These are phyloP conservation scores for Blastobotrys attinorum DNA, from an alignment of 805 yeast genomes.

Conservation along the genomic window DNA sequence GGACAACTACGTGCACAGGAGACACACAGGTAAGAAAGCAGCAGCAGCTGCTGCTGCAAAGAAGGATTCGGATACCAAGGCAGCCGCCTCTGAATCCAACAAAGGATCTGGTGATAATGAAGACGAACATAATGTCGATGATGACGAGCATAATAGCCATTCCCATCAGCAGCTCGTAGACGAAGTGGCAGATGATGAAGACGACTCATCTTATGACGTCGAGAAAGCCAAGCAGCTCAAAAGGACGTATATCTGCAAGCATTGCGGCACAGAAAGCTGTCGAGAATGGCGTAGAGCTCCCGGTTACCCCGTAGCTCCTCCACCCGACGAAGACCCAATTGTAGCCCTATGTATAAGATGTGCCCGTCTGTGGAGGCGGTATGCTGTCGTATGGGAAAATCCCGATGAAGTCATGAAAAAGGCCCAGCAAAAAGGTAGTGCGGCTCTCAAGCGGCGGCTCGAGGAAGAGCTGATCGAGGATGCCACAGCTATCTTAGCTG, in stretches of 20 bases:
- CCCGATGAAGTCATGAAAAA: constrained; percentile 59
- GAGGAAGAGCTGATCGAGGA: constrained; percentile 62
- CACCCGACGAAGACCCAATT: constrained; percentile 31
- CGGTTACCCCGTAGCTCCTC: constrained; percentile 42
- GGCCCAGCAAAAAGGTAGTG: constrained; percentile 40
- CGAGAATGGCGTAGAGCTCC: constrained; percentile 65
- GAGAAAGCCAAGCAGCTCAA: constrained; percentile 37
- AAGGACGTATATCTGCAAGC: constrained; percentile 54
- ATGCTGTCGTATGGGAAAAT: constrained; percentile 79
- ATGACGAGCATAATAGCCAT: constrained; percentile 2
- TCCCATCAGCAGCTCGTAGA: constrained; percentile 32
- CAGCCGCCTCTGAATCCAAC: too few species aligned
- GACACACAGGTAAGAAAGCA: constrained; percentile 10
- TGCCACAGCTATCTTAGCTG: constrained; percentile 24
- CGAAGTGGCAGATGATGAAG: constrained; percentile 53
- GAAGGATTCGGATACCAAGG: neutral
- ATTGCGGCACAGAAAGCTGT: constrained; percentile 53
- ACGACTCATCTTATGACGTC: constrained; percentile 63
- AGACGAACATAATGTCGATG: too few species aligned
- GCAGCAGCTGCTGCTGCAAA: neutral
- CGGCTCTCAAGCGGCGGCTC: constrained; percentile 50
- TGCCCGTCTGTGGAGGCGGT: constrained; percentile 85
- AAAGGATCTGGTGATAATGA: too few species aligned
- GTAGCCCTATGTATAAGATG: constrained; percentile 76
- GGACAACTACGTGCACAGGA: constrained; percentile 72